Conservation (phyloP, 192 early-diverging fungal genomes). For the Backusella liffmaniae region DNA sequence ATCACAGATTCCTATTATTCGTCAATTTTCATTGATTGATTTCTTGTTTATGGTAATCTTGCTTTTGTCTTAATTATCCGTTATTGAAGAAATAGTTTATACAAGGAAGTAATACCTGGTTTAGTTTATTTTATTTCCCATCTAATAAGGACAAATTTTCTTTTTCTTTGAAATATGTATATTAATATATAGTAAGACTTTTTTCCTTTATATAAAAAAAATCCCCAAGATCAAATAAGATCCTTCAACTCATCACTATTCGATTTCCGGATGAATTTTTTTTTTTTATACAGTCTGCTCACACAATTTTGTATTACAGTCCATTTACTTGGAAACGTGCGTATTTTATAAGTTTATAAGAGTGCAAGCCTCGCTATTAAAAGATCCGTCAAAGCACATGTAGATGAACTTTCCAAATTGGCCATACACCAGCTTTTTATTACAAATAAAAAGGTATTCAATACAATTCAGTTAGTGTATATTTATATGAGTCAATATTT, state of each 20-base stretch:
- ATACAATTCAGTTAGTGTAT: neutral
- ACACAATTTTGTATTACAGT: neutral
- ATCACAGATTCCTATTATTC: neutral
- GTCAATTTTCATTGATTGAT: neutral
- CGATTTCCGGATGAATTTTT: neutral
- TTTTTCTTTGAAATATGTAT: neutral
- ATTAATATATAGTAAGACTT: neutral
- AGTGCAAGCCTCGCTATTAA: neutral
- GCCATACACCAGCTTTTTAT: neutral
- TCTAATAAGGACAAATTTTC: conserved; percentile 1
- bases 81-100: conserved; percentile 7
- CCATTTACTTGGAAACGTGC: neutral
- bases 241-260: neutral
- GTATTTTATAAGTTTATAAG: neutral
- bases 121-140: neutral
- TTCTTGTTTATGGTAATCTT: neutral
- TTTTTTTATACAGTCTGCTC: conserved; percentile 1
- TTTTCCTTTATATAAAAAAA: neutral
- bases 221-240: neutral
- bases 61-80: neutral
- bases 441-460: neutral
- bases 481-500: neutral
- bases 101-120: neutral
- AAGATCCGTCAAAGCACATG: conserved; percentile 2
- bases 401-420: neutral